Percentiles rank a stretch among this genome's conserved stretches.
Conservation (phyloP, 1,284 basidiomycete species). For the Apiotrichum veenhuisii region DNA sequence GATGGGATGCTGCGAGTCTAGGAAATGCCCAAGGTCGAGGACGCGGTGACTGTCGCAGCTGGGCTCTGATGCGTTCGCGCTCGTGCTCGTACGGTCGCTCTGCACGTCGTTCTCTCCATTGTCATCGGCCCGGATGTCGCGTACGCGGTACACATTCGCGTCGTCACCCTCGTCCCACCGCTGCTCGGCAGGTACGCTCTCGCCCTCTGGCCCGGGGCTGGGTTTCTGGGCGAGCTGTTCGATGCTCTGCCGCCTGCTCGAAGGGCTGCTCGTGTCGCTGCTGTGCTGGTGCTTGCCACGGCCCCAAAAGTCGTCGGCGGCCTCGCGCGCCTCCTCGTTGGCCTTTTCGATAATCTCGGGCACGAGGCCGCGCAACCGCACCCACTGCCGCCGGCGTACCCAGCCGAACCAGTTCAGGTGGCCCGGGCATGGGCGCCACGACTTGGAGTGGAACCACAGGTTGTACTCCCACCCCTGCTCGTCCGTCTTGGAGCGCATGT, state of each 20-base stretch:
- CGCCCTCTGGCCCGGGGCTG: not conserved
- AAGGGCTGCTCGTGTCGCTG: not conserved
- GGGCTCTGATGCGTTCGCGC: not conserved
- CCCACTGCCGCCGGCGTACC: slow-evolving; percentile 48
- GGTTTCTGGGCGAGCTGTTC: no score
- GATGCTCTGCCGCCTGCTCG: not conserved
- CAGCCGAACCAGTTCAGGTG: slow-evolving; percentile 45
- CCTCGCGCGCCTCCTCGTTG: not conserved
- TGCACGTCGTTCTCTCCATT: not conserved
- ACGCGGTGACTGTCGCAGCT: not conserved
- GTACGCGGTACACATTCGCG: not conserved
- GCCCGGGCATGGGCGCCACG: slow-evolving; percentile 40
- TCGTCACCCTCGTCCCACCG: not conserved
- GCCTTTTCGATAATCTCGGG: slow-evolving; percentile 1
- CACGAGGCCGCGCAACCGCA: slow-evolving; percentile 30
- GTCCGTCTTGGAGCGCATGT: slow-evolving; percentile 49
- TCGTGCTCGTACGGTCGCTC: not conserved
- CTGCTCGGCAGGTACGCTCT: not conserved
- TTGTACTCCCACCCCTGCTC: slow-evolving; percentile 51
- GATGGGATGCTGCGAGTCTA: slow-evolving; percentile 10
- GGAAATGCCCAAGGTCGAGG: slow-evolving; percentile 1
- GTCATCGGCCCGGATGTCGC: not conserved
- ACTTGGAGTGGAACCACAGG: slow-evolving; percentile 39
- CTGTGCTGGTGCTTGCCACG: not conserved
- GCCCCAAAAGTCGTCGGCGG: not conserved